Evolutionary conservation across 495 filamentous ascomycete genomes (phyloP), one percentile per base, ranked within the genome.

Genomic region (Hypomontagnella submonticulosa): DNA sequence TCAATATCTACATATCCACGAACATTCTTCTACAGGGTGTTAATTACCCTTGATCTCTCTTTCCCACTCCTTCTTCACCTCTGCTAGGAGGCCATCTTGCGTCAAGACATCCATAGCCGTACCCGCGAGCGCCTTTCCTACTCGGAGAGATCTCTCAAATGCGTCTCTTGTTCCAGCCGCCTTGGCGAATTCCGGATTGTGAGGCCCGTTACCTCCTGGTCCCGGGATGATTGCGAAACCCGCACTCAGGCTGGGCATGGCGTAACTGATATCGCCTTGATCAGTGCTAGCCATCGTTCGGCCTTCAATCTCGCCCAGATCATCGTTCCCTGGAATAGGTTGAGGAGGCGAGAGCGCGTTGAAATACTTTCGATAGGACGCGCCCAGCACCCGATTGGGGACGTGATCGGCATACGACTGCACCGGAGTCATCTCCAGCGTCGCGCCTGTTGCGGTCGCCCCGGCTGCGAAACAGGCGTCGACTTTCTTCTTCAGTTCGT

Each of bases 261-360:
- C 80, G 66, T 89, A 83, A 69, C 85, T 88, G 59, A 91, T 80
- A 67, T 90, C 83, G 0, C 88, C 88, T 81, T 84, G 81, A 53
- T 83, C 85, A 20, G 77, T 84, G 73, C 85, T 87, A 15, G 85
- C 83, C 76, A 81, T 79, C 0, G 83, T 84, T 3, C 79, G 81
- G 4, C 79, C 84, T 8, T 75, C 77, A 20, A 83, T 61, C 15
- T 83, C 75, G 49, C 84, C 81, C 7, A 85, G 68, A 13, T 83
- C 77, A 7, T 70, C 71, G 15, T 74, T 73, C 37, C 76, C 77
- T 0, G 83, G 72, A 4, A 87, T 83, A 9, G 57, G 65, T 2
- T 68, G 52, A 3, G 65, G 56, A 12, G 78, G 71, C 10, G 79
- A 80, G 12, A 85, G 79, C 11, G 47, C 41, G 32, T 80, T 84